These are phyloP conservation scores for Uncinocarpus reesii DNA, from an alignment of 2,329 filamentous ascomycete genomes.

Conservation along the genomic window DNA sequence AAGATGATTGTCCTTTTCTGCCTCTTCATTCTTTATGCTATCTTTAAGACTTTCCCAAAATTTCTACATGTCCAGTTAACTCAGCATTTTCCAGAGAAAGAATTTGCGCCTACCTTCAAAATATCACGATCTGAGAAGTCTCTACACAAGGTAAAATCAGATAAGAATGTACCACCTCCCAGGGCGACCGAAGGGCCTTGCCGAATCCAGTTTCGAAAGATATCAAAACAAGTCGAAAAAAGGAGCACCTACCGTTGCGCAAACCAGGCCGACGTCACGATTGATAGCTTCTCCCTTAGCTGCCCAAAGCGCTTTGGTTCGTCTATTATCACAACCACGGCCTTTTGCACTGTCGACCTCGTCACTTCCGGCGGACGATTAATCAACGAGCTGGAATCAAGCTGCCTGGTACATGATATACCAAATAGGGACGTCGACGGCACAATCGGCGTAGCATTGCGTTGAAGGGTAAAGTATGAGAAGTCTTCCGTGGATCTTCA, in stretches of 20 bases:
- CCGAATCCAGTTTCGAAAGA: not conserved
- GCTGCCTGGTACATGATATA: constrained; percentile 86
- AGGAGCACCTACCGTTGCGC: constrained; percentile 55
- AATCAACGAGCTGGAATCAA: constrained; percentile 67
- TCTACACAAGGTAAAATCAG: constrained; percentile 26
- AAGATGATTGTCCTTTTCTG: constrained; percentile 74
- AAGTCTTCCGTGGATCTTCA: constrained; percentile 81
- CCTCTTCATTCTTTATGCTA: constrained; percentile 51
- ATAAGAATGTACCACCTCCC: not conserved
- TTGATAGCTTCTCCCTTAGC: constrained; percentile 75
- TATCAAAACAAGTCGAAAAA: constrained; percentile 8
- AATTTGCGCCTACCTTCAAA: constrained; percentile 45
- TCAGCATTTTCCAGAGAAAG: not conserved
- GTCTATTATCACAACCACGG: constrained; percentile 88
- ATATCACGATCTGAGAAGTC: constrained; percentile 92
- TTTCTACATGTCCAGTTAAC: constrained; percentile 42
- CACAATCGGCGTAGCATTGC: constrained; percentile 33
- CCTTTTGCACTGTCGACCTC: constrained; percentile 95
- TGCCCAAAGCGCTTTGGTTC: constrained; percentile 83
- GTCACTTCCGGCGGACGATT: constrained; percentile 81
- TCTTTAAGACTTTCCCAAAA: constrained; percentile 78
- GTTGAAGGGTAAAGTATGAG: constrained; percentile 89
- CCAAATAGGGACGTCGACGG: constrained; percentile 81
- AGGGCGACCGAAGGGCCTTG: not conserved
- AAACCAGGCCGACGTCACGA: constrained; percentile 95